phyloP scores from a whole-genome alignment of 768 basidiomycete species.

The Russula vinacea region DNA sequence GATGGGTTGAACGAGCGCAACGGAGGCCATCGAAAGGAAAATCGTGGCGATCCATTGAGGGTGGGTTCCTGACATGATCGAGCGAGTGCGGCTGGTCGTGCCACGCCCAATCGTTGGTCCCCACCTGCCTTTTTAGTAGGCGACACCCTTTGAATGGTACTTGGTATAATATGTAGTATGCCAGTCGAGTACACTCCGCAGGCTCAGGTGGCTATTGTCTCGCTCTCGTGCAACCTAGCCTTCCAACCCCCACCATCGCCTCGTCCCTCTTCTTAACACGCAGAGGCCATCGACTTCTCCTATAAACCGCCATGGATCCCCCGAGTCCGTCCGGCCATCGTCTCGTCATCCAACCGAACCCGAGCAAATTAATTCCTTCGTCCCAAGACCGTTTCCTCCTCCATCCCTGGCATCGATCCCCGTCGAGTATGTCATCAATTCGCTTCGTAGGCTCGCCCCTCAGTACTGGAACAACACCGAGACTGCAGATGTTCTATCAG shows the following conservation, averaged over 20 bases:
- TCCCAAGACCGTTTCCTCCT: constrained; percentile 61
- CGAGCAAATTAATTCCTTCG: constrained; percentile 40
- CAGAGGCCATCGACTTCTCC: neutral
- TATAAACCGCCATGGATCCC: constrained; percentile 24
- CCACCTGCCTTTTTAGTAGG: constrained; percentile 12
- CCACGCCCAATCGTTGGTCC: constrained; percentile 12
- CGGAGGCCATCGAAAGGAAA: too few species aligned
- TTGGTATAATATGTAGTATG: constrained; percentile 1
- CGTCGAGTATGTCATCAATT: constrained; percentile 67
- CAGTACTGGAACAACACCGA: constrained; percentile 73
- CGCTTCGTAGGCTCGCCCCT: constrained; percentile 62
- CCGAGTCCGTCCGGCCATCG: constrained; percentile 19
- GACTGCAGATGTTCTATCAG: constrained; percentile 78
- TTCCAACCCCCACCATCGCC: neutral
- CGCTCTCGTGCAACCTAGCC: neutral
- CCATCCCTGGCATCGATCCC: constrained; percentile 62
- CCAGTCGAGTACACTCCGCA: constrained; percentile 10
- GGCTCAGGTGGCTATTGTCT: constrained; percentile 15
- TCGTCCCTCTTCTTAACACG: constrained; percentile 11
- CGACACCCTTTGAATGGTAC: constrained; percentile 10
- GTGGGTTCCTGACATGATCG: neutral
- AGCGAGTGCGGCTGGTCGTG: neutral
- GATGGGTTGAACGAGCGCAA: neutral
- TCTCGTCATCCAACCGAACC: constrained; percentile 26
- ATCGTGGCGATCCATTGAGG: neutral